These are phyloP conservation scores for Cladosporium austrohemisphaericum DNA, from an alignment of 2,329 filamentous ascomycete genomes.

Conservation along the genomic window DNA sequence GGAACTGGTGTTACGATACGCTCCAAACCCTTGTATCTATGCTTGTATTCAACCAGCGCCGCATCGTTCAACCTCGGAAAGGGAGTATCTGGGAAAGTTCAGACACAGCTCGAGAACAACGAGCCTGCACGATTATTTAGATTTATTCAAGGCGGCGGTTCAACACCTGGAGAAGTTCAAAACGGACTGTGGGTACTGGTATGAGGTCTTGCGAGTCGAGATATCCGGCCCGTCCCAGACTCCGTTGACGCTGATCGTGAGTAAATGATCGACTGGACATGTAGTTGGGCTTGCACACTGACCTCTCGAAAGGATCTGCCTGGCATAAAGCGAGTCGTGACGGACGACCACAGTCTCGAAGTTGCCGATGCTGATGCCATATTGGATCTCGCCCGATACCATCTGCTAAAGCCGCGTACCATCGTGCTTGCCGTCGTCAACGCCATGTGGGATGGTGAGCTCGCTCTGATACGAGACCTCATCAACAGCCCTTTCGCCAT, in stretches of 20 bases:
- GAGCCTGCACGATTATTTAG: neutral
- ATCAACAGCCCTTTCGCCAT: neutral
- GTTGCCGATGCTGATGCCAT: no score
- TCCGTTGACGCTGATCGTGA: neutral
- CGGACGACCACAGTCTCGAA: no score
- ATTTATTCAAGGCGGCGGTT: neutral
- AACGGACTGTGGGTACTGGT: neutral
- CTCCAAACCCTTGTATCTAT: no score
- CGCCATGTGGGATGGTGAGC: neutral
- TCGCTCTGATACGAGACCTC: neutral
- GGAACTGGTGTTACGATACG: neutral
- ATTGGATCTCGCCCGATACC: neutral
- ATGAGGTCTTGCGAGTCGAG: neutral
- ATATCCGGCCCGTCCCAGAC: neutral
- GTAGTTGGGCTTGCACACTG: no score
- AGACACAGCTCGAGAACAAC: neutral
- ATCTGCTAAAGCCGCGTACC: neutral
- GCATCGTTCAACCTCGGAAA: no score
- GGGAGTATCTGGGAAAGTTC: constrained; percentile 52
- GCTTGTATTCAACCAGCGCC: no score
- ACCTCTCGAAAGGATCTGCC: constrained; percentile 3
- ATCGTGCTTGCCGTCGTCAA: neutral
- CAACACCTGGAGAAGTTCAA: neutral
- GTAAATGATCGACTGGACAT: no score
- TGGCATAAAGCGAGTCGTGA: no score